Base-by-base conservation (phyloP, 169 alveolate genomes). In the Plasmodium knowlesi region DNA sequence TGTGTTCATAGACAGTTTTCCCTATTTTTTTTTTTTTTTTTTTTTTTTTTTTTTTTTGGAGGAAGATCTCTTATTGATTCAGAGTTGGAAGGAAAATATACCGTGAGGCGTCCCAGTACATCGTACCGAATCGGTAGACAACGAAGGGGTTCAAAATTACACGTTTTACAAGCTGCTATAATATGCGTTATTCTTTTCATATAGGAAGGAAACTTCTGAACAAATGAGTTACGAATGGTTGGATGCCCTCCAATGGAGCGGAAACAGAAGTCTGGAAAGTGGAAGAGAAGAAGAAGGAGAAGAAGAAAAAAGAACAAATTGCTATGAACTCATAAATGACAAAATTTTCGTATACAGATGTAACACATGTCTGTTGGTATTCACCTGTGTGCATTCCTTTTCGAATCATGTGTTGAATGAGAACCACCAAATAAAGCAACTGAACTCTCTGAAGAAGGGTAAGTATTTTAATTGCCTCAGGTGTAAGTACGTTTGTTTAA, bases 361-460 rank as follows among this genome's bases (percentile, higher is more conserved):
- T 46, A 89, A 67, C 28, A 53, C 72, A 67, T 89, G 94, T 41
- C 76, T 89, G 28, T 37, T 89, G 46, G 82, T 81, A 53, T 89
- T 89, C 71, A 89, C 94, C 19, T 89, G 94, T 19, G 94, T 80
- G 30, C 85, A 89, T 53, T 39, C 83, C 0, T 89, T 89, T 79
- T 85, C 89, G 41, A 43, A 39, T 30, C 94, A 89, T 43, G 83
- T 89, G 16, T 37, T 67, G 19, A 70, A 25, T 28, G 94, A 89
- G 54, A 89, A 89, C 57, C 94, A 89, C 72, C 67, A 81, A 57
- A 81, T 89, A 67, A 89, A 89, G 41, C 94, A 89, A 32, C 72
- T 89, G 25, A 89, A 89, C n/a, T 61, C 83, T 16, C 34, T 89
- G 76, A 89, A 73, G 73, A 89, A 80, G 37, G 94, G 82, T 16